Evolutionary conservation across 345 rosid species (phyloP), one percentile per base, ranked within the genome.

Genomic region (Lumnitzera littorea): DNA sequence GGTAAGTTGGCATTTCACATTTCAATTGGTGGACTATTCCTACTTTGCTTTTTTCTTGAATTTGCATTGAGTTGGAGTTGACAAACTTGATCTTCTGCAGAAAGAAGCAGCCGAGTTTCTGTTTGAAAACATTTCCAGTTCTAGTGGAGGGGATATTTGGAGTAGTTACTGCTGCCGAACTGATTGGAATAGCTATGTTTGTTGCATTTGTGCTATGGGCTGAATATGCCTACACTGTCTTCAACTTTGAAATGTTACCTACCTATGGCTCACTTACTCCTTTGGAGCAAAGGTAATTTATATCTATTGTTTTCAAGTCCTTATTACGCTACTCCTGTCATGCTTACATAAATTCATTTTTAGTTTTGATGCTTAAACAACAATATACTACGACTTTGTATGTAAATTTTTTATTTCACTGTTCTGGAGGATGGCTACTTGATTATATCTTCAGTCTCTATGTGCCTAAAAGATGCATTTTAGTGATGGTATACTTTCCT

Each of bases 141-240:
- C 17, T 76, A 10, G 80, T 68, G 57, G 71, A 62, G 7, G 73
- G 80, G 20, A 65, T 68, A 11, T 62, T 76, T 15, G 80, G 76
- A 20, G 73, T 71, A 4, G 73, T 68, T 31, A 67, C 76, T 10
- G 80, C 69, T 3, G 76, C 70, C 0, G 80, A 76, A 68, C 20
- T 71, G 17, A 58, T 76, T 17, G 76, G 70, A 53, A 76, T 72
- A 50, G 31, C 55, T 14, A n/a, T 53, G 20, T 71, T 76, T 59
- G 50, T 43, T 12, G 52, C 17, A 14, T 76, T 49, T 41, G 46
- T 72, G 10, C 15, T 69, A 15, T 76, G 76, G 76, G 58, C 58
- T 20, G 57, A 60, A 47, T 60, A 53, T 47, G 16, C 65, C 47
- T 72, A 68, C 36, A 60, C 67, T 3, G 60, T 73, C 16, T 50